A percentile compares a stretch with the other conserved stretches of the same genome.
phyloP scores from a whole-genome alignment of 345 rosid species.

The Syzygium aqueum region DNA sequence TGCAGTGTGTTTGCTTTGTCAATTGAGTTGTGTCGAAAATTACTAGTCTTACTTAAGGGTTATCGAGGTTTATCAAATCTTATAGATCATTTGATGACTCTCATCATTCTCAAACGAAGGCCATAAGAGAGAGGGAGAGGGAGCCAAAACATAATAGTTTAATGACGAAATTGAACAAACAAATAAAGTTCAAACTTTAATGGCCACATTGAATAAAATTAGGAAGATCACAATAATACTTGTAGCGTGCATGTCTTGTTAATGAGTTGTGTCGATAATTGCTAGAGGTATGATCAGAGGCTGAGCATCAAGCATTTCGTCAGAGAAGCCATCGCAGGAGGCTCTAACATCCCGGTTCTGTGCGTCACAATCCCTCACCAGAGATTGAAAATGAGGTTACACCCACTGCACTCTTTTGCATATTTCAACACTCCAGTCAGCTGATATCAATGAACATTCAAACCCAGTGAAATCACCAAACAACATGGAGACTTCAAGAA shows the following conservation, averaged over 20 bases:
- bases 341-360: background rate
- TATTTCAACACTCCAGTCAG: background rate
- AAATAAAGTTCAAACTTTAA: background rate
- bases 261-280: too few species aligned
- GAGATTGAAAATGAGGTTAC: background rate
- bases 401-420: background rate
- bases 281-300: background rate
- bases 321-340: background rate
- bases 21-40: background rate
- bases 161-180: background rate
- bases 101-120: background rate
- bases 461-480: background rate
- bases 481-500: background rate
- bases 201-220: background rate
- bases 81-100: background rate
- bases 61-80: background rate
- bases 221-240: background rate
- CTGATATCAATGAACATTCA: background rate
- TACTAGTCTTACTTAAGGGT: background rate
- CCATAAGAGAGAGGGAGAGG: background rate
- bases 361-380: constrained; percentile 29
- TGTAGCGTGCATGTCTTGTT: background rate
- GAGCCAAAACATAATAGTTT: background rate
- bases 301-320: background rate
- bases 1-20: fast-evolving